These are phyloP conservation scores for Neonectria ditissima DNA, from an alignment of 2,329 filamentous ascomycete genomes.

Conservation along the genomic window DNA sequence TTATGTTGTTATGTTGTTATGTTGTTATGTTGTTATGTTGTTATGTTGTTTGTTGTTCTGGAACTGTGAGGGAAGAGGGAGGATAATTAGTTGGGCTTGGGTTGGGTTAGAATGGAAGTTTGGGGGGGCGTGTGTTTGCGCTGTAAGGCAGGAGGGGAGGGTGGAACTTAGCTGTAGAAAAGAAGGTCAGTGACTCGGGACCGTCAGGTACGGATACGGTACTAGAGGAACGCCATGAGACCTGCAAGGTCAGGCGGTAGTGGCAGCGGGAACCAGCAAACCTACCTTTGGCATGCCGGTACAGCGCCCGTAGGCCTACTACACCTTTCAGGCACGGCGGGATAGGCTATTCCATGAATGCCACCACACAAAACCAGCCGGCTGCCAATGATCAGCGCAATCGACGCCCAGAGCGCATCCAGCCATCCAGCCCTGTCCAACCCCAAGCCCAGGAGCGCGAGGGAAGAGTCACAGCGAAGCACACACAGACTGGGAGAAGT, in stretches of 20 bases:
- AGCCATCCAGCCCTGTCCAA: constrained; percentile 1
- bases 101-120: constrained; percentile 4
- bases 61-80: not conserved
- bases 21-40: no score
- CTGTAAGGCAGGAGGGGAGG: constrained; percentile 10
- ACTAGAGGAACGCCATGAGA: not conserved
- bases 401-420: not conserved
- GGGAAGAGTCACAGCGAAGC: not conserved
- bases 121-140: constrained; percentile 4
- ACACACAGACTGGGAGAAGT: not conserved
- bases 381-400: not conserved
- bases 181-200: constrained; percentile 5
- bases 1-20: no score
- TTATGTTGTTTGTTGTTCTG: not conserved
- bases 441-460: not conserved
- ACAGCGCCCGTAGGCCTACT: no score
- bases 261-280: constrained; percentile 11
- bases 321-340: not conserved
- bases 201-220: not conserved
- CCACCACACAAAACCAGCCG: not conserved
- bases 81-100: constrained; percentile 17
- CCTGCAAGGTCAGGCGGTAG: constrained; percentile 22
- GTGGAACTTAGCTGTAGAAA: not conserved
- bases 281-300: no score
- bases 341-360: no score